phyloP scores from a whole-genome alignment of 2,329 filamentous ascomycete species.

The Pseudocercospora crystallina region DNA sequence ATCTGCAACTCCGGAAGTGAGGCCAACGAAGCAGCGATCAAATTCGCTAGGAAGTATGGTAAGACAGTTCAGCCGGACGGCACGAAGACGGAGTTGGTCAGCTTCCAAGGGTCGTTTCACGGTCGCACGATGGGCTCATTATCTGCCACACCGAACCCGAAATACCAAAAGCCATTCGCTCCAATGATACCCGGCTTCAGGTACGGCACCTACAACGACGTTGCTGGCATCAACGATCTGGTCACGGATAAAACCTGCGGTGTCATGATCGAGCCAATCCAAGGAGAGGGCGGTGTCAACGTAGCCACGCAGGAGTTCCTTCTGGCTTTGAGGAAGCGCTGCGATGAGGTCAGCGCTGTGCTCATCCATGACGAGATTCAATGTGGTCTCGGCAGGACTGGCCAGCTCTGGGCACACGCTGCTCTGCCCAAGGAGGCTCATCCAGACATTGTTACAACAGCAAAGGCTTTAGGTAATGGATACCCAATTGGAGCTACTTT shows the following conservation, averaged over 20 bases:
- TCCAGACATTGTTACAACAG: slow-evolving; percentile 89
- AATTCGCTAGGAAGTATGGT: slow-evolving; percentile 90
- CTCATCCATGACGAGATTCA: slow-evolving; percentile 97
- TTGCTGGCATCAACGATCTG: slow-evolving; percentile 66
- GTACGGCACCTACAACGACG: slow-evolving; percentile 83
- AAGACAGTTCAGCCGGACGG: slow-evolving; percentile 51
- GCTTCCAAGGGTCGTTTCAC: slow-evolving; percentile 90
- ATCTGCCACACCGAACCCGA: slow-evolving; percentile 95
- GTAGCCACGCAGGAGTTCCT: slow-evolving; percentile 82
- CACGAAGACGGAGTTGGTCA: slow-evolving; percentile 78
- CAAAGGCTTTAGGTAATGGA: slow-evolving; percentile 94
- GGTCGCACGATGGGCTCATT: slow-evolving; percentile 93
- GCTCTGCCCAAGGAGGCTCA: slow-evolving; percentile 75
- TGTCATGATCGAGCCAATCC: slow-evolving; percentile 95
- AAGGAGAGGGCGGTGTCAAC: slow-evolving; percentile 92
- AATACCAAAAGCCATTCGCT: slow-evolving; percentile 92
- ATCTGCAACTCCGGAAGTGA: slow-evolving; percentile 96
- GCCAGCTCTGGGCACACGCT: slow-evolving; percentile 84
- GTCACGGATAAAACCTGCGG: slow-evolving; percentile 86
- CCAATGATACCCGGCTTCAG: slow-evolving; percentile 94
- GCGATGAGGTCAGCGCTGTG: slow-evolving; percentile 81
- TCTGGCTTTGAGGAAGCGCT: slow-evolving; percentile 75
- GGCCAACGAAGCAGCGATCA: slow-evolving; percentile 96
- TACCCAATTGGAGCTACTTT: slow-evolving; percentile 89
- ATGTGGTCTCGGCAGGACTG: slow-evolving; percentile 85